Percentiles rank a stretch among this genome's conserved stretches.
phyloP scores from a whole-genome alignment of 139 green algal genomes.

The Tetratostichococcus sp. region DNA sequence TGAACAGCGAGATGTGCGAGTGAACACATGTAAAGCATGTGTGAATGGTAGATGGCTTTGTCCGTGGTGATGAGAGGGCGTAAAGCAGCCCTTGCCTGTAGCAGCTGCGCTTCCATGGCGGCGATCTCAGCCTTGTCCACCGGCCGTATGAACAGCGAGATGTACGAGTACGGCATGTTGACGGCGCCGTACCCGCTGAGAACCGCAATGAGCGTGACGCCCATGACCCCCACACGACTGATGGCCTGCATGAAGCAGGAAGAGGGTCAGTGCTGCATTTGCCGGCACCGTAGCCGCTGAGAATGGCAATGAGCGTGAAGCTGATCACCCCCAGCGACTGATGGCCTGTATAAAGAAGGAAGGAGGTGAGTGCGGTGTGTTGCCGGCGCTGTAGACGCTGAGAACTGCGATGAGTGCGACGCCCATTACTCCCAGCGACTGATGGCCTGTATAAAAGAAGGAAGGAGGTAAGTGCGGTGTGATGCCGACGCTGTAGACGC shows the following conservation, averaged over 20 bases:
- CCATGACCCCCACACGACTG: slow-evolving; percentile 82
- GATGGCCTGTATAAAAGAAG: too few relatives aligned
- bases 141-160: slow-evolving; percentile 82
- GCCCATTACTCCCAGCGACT: too few relatives aligned
- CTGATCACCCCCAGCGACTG: too few relatives aligned
- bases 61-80: too few relatives aligned
- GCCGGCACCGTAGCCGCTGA: neutral
- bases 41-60: too few relatives aligned
- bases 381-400: neutral
- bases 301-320: too few relatives aligned
- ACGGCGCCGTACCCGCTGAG: slow-evolving; percentile 90
- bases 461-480: neutral
- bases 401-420: too few relatives aligned
- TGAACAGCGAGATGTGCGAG: too few relatives aligned
- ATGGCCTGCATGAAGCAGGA: slow-evolving; percentile 50
- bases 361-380: neutral
- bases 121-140: slow-evolving; percentile 71
- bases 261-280: neutral
- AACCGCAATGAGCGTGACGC: slow-evolving; percentile 86
- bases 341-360: too few relatives aligned
- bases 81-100: slow-evolving; percentile 42
- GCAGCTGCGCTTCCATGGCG: slow-evolving; percentile 74
- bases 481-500: neutral
- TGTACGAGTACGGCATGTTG: slow-evolving; percentile 88
- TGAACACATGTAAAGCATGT: too few relatives aligned